These are phyloP conservation scores for Blastocystis sp. DNA, from an alignment of 352 stramenopile genomes.

Conservation along the genomic window DNA sequence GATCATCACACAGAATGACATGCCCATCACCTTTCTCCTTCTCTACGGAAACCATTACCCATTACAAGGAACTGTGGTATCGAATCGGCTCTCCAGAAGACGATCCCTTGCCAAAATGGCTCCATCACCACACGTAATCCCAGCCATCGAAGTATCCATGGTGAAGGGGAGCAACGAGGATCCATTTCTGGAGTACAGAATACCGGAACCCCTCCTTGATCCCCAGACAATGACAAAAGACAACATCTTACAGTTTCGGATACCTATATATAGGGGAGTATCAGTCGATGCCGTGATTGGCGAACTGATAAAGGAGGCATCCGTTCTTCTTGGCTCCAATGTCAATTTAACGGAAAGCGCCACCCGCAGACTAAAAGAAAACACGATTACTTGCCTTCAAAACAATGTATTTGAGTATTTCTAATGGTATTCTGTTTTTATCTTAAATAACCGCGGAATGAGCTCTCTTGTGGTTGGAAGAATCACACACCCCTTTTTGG, in stretches of 20 bases:
- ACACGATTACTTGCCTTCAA: not conserved
- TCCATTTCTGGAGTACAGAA: constrained; percentile 3
- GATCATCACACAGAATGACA: not conserved
- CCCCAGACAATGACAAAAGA: not conserved
- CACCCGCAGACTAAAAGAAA: not conserved
- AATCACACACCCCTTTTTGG: no score
- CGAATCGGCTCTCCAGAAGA: no score
- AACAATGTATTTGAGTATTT: not conserved
- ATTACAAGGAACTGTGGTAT: no score
- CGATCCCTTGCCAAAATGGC: no score
- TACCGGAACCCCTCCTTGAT: constrained; percentile 7
- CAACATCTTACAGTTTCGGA: constrained; percentile 37
- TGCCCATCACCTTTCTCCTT: not conserved
- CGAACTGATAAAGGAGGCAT: not conserved
- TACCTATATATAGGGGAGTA: not conserved
- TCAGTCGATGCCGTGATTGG: not conserved
- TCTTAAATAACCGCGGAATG: not conserved
- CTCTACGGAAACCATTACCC: not conserved
- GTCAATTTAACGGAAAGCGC: not conserved
- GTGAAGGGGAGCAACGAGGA: not conserved
- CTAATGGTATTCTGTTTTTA: no score
- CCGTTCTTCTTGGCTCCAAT: not conserved
- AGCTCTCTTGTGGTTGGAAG: no score
- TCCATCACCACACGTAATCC: not conserved
- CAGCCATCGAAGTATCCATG: not conserved